Evolutionary conservation across 1,284 basidiomycete genomes (phyloP).

Genomic region (Phellopilus nigrolimitatus): DNA sequence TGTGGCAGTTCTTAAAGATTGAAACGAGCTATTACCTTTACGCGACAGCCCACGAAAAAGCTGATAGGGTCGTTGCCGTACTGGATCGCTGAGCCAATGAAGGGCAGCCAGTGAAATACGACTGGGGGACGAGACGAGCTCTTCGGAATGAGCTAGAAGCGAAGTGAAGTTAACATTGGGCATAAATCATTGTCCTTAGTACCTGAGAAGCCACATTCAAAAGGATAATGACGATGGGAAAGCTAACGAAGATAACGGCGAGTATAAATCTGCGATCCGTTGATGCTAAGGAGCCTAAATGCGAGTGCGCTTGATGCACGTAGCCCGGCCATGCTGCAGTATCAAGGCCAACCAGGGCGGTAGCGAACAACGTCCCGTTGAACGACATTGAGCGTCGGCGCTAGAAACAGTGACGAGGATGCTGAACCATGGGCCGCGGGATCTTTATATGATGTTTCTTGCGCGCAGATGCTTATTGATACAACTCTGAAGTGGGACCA

Average conservation of each 20-base stretch:
- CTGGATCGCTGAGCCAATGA: conserved; percentile 66
- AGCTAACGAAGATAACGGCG: conserved; percentile 7
- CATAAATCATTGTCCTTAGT: conserved; percentile 31
- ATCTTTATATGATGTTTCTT: no score
- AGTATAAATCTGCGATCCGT: no score
- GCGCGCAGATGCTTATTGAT: no score
- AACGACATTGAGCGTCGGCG: no score
- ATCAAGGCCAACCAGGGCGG: no score
- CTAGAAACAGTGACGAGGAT: no score
- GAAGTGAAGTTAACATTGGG: background rate
- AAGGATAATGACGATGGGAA: conserved; percentile 31
- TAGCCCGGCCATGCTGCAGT: no score
- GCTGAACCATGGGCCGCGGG: no score
- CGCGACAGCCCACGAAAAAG: conserved; percentile 70
- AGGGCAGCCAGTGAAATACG: conserved; percentile 75
- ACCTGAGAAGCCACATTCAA: conserved; percentile 44
- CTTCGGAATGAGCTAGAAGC: conserved; percentile 44
- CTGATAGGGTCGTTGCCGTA: conserved; percentile 80
- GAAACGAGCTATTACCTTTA: conserved; percentile 76
- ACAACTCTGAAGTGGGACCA: no score
- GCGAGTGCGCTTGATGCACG: no score
- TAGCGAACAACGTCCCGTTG: no score
- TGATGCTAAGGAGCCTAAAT: no score
- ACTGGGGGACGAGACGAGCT: conserved; percentile 63
- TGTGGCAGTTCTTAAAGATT: background rate